Percentiles rank a stretch among this genome's conserved stretches.
Conservation (phyloP, 305 asterid species). For the Lippia alba region DNA sequence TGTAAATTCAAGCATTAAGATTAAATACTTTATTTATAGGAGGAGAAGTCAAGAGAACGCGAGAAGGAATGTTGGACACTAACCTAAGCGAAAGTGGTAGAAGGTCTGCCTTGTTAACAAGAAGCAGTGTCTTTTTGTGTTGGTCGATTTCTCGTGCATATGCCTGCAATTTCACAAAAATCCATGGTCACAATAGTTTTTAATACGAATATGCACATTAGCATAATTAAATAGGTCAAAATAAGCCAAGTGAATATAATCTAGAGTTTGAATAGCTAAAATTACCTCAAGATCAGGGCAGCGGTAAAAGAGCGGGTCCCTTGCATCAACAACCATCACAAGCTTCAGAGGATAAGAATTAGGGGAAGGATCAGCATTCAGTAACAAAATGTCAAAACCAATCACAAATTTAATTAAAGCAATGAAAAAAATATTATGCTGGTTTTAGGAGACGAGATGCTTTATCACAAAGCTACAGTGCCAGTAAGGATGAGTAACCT, state of each 20-base stretch:
- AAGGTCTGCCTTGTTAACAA: slow-evolving; percentile 96
- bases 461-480: slow-evolving; percentile 2
- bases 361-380: slow-evolving; percentile 34
- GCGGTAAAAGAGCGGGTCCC: slow-evolving; percentile 94
- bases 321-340: slow-evolving; percentile 99
- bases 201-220: background rate
- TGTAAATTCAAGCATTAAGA: slow-evolving; percentile 39
- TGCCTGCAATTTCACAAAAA: slow-evolving; percentile 56
- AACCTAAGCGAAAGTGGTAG: slow-evolving; percentile 82
- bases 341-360: slow-evolving; percentile 53
- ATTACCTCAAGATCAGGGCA: slow-evolving; percentile 99
- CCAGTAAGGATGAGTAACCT: background rate
- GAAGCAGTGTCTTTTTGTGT: slow-evolving; percentile 90
- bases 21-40: background rate
- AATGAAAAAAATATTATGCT: background rate
- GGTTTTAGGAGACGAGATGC: slow-evolving; percentile 10
- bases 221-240: slow-evolving; percentile 10
- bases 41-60: slow-evolving; percentile 22
- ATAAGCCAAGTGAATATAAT: slow-evolving; percentile 11
- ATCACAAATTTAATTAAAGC: slow-evolving; percentile 13
- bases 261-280: slow-evolving; percentile 4
- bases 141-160: slow-evolving; percentile 88
- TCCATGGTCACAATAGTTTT: slow-evolving; percentile 9
- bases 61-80: slow-evolving; percentile 34
- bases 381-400: slow-evolving; percentile 1